Conservation (phyloP, 345 rosid species). For the Angophora floribunda region DNA sequence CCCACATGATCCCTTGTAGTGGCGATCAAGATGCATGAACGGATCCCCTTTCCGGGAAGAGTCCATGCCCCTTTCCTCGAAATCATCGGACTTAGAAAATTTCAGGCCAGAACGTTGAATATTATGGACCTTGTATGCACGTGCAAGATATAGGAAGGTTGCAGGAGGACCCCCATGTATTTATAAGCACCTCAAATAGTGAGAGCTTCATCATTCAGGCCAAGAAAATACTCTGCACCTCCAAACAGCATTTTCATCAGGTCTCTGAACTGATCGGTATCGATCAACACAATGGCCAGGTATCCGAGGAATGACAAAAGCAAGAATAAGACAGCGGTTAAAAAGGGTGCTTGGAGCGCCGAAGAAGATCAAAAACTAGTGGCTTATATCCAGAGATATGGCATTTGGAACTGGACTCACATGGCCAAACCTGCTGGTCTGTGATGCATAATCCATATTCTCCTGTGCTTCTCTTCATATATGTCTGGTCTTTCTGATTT, state of each 20-base stretch:
- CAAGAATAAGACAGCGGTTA: not conserved
- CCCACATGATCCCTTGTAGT: not conserved
- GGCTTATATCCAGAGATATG: not conserved
- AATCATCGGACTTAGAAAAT: not conserved
- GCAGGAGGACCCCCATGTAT: not conserved
- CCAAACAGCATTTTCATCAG: not conserved
- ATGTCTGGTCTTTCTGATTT: not conserved
- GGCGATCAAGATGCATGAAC: not conserved
- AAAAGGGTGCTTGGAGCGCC: conserved; percentile 1
- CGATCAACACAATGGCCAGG: not conserved
- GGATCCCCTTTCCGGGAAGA: not conserved
- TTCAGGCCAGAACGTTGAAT: not conserved
- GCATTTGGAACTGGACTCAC: conserved; percentile 8
- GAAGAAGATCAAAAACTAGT: conserved; percentile 5
- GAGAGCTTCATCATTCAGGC: not conserved
- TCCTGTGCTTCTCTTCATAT: not conserved
- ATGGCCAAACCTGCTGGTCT: conserved; percentile 4
- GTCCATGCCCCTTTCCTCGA: not conserved
- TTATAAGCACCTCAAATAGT: not conserved
- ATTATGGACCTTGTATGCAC: not conserved
- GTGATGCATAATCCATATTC: not conserved
- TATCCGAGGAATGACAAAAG: not conserved
- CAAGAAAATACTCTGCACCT: not conserved
- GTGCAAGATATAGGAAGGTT: not conserved
- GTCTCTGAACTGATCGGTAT: not conserved